Evolutionary conservation across 2,329 filamentous ascomycete species (phyloP).

Genomic region (Shiraia bambusicola): DNA sequence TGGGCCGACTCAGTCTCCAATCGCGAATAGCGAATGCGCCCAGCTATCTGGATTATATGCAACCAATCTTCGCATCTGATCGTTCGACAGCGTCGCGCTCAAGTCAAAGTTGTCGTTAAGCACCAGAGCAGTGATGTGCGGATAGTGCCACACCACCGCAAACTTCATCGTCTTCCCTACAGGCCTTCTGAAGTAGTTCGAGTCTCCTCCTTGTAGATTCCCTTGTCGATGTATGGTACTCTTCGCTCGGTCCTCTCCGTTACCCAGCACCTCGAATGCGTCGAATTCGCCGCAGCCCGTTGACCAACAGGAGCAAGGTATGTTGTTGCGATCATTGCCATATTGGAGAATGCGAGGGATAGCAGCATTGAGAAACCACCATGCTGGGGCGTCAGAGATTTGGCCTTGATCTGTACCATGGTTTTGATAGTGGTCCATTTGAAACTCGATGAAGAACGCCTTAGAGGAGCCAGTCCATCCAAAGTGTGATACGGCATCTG

Average conservation of each 20-base stretch:
- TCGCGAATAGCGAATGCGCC: constrained; percentile 44
- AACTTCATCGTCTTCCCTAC: constrained; percentile 60
- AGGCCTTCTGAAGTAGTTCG: constrained; percentile 72
- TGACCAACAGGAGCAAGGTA: constrained; percentile 70
- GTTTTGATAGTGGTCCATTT: constrained; percentile 57
- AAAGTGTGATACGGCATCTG: constrained; percentile 54
- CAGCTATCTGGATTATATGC: constrained; percentile 39
- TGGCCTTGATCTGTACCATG: constrained; percentile 32
- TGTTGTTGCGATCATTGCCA: constrained; percentile 47
- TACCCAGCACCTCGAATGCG: constrained; percentile 68
- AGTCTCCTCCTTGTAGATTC: constrained; percentile 63
- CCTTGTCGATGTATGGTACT: constrained; percentile 64
- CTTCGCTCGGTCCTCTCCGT: constrained; percentile 67
- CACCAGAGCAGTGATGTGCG: constrained; percentile 37
- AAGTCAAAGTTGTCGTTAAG: constrained; percentile 45
- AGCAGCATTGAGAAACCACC: constrained; percentile 74
- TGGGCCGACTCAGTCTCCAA: constrained; percentile 27
- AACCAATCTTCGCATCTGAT: constrained; percentile 39
- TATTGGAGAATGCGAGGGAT: constrained; percentile 73
- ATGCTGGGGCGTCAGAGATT: constrained; percentile 68
- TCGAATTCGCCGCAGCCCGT: constrained; percentile 74
- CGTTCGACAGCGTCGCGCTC: constrained; percentile 34
- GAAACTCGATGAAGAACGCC: constrained; percentile 72
- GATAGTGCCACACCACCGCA: constrained; percentile 48
- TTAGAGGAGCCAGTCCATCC: constrained; percentile 71